Evolutionary conservation across 2,329 filamentous ascomycete species (phyloP), one percentile per base, ranked within the genome.

Genomic region (Volutella citrinella): DNA sequence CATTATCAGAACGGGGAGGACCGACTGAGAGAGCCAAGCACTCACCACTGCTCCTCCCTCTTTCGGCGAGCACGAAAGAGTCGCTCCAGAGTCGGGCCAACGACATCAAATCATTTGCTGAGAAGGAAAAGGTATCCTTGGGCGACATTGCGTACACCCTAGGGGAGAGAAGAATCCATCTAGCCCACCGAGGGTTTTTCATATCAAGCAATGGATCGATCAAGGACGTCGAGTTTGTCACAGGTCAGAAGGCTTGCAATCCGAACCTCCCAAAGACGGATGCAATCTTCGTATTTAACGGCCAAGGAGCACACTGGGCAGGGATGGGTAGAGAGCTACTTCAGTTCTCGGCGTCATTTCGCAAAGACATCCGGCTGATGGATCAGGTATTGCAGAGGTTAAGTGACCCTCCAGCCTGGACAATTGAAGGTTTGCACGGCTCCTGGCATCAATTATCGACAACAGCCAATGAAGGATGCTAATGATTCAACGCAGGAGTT

Each of bases 251-350:
- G 19, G 12, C 1, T 11, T 1, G 36, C 32, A 3, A n/a, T 26
- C 12, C 16, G 28, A 21, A 35, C 19, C 15, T 10, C 20, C 8
- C 6, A 9, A 19, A 8, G 1, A 9, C 33, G 13, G 32, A 10
- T 13, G 25, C 29, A 2, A 36, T 47, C 9, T 41, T 56, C 10
- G 43, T 60, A 2, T 64, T 64, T 37, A 61, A 54, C 1, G 61
- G 61, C 0, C 61, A 65, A 15, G 61, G 61, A 1, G 56, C 59
- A 0, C 59, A 63, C 11, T 65, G 61, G 60, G 42, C 49, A 1
- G 10, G 13, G 3, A 62, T 64, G 57, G 49, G 53, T 0, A 30
- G 20, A 0, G 43, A 57, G 5, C 38, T 63, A 0, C 33, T 52
- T 3, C 7, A 28, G 4, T 17, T 17, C 1, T 37, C 46, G 21